phyloP scores from a whole-genome alignment of 2,329 filamentous ascomycete species.

The Clarireedia sp. region DNA sequence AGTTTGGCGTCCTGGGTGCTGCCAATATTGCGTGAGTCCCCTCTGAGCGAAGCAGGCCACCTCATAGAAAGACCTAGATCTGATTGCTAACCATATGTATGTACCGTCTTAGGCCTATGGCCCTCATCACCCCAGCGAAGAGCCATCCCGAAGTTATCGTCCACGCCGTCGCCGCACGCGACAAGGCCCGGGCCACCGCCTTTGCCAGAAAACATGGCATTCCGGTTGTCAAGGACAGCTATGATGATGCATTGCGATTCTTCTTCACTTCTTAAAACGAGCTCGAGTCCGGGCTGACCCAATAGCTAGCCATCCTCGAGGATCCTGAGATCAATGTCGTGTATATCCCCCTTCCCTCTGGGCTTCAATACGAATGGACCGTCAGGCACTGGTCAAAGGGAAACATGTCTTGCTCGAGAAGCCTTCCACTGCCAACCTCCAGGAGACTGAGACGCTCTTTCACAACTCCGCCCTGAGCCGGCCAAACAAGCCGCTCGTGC shows the following conservation, averaged over 20 bases:
- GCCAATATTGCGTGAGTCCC: constrained; percentile 25
- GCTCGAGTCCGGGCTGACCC: background rate
- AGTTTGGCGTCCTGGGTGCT: constrained; percentile 31
- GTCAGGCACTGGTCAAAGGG: constrained; percentile 38
- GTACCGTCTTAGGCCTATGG: constrained; percentile 23
- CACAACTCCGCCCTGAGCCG: background rate
- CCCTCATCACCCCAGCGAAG: constrained; percentile 41
- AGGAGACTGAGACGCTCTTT: constrained; percentile 40
- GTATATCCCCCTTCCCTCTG: constrained; percentile 42
- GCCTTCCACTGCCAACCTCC: constrained; percentile 39
- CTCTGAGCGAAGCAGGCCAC: no score
- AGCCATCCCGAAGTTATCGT: constrained; percentile 47
- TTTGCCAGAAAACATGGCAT: constrained; percentile 46
- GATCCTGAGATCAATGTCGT: constrained; percentile 40
- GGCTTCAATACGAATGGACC: constrained; percentile 40
- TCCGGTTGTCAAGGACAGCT: constrained; percentile 40
- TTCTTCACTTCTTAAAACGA: background rate
- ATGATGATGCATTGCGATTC: constrained; percentile 34
- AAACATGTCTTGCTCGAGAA: constrained; percentile 52
- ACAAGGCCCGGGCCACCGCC: constrained; percentile 37
- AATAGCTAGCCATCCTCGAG: constrained; percentile 31
- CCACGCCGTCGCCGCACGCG: constrained; percentile 44
- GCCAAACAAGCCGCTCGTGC: constrained; percentile 35
- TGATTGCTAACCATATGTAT: no score
- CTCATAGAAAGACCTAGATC: no score